Base-by-base conservation (phyloP, 192 early-diverging fungal genomes). In the Phycomyces blakesleeanus region DNA sequence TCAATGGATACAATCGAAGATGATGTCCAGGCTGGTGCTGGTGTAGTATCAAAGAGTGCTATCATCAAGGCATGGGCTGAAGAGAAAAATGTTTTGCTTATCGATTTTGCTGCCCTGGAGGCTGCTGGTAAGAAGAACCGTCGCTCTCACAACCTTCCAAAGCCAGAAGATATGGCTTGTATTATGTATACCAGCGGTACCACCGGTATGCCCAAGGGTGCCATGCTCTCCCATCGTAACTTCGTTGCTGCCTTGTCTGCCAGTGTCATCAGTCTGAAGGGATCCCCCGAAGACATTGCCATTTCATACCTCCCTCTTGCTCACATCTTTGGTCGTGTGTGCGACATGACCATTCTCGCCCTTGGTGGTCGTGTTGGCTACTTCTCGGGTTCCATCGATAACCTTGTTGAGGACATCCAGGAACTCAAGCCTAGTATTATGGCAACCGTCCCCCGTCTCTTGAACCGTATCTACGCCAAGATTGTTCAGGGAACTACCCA, bases 111-210 rank as follows among this genome's bases (percentile, higher is more conserved):
- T 3, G 64, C 77, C 21, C 76, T 92, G 22, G 87, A 90, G 64
- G 79, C 64, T 0, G 26, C 87, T 40, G 93, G 91, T 22, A 71
- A 68, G 1, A 73, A 78, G 26, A 63, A 83, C 49, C 84, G 78
- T 25, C 57, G 77, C 5, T 66, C 77, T 15, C 79, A 84, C 39
- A 82, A 81, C 55, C 63, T 79, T 5, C 85, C 93, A 18, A 76
- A 77, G 47, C 66, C 86, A 6, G 76, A 82, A 16, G 91, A 94
- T 75, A 49, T 90, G 47, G 79, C 83, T 50, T 85, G 82, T 52
- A 78, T 90, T 55, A 89, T 86, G 80, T 95, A 90, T 71, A 92
- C 93, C 14, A 89, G 89, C 27, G 93, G 93, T 15, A 93, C 93
- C 5, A 96, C 92, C 10, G 93, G 93, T 42, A 71, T 80, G 41